Conservation (phyloP, 2,329 filamentous ascomycete genomes). For the Fusarium sp. region DNA sequence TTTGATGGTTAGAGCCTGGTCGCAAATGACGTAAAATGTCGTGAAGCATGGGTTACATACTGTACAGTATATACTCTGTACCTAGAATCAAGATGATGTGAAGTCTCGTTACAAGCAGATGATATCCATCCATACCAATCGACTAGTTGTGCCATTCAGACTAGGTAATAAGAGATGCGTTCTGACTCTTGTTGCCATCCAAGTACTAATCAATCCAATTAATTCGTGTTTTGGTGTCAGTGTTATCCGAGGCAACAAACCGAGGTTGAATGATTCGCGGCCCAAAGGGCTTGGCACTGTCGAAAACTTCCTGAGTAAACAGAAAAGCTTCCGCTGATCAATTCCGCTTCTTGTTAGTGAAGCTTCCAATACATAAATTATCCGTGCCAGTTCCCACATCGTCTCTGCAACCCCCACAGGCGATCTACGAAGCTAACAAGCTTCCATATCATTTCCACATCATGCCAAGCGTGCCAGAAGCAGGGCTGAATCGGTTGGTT, state of each 20-base stretch:
- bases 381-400: constrained; percentile 26
- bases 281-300: constrained; percentile 9
- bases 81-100: not conserved
- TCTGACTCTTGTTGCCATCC: not conserved
- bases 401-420: constrained; percentile 29
- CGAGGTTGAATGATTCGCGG: constrained; percentile 10
- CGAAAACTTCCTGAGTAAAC: constrained; percentile 11
- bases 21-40: constrained; percentile 1
- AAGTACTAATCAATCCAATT: not conserved
- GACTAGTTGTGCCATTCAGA: not conserved
- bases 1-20: not conserved
- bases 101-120: not conserved
- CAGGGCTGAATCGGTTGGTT: constrained; percentile 19
- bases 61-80: not conserved
- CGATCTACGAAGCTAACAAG: constrained; percentile 28
- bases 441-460: constrained; percentile 14
- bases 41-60: not conserved
- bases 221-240: not conserved
- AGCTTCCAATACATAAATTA: not conserved
- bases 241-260: constrained; percentile 1
- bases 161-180: not conserved
- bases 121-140: not conserved
- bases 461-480: constrained; percentile 22
- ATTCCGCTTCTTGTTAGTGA: constrained; percentile 19
- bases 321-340: constrained; percentile 17